Evolutionary conservation across 2,329 filamentous ascomycete genomes (phyloP).

Genomic region (Uncinocarpus reesii): DNA sequence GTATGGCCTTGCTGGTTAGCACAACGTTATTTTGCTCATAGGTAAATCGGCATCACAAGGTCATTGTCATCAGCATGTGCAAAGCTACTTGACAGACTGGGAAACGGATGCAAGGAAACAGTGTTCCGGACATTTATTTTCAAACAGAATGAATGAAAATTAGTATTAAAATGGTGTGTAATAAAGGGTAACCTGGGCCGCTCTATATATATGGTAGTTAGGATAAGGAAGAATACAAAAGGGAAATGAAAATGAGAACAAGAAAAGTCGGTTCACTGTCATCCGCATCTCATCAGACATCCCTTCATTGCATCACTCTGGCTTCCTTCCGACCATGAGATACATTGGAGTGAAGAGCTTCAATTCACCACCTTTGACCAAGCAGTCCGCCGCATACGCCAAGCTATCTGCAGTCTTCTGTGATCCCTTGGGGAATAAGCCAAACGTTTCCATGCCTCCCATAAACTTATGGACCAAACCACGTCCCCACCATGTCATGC

Average conservation of each 20-base stretch:
- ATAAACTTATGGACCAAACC: slow-evolving; percentile 64
- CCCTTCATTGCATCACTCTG: slow-evolving; percentile 33
- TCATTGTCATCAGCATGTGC: too few relatives aligned
- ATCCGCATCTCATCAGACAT: slow-evolving; percentile 1
- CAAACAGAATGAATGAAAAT: too few relatives aligned
- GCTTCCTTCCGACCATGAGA: slow-evolving; percentile 88
- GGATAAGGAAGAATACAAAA: too few relatives aligned
- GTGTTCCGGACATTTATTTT: too few relatives aligned
- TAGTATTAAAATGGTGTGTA: too few relatives aligned
- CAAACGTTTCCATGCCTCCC: slow-evolving; percentile 62
- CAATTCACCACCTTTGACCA: slow-evolving; percentile 76
- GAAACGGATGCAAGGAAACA: too few relatives aligned
- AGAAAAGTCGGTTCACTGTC: neutral
- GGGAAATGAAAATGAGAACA: neutral
- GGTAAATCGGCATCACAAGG: too few relatives aligned
- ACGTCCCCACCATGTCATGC: slow-evolving; percentile 81
- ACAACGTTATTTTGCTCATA: too few relatives aligned
- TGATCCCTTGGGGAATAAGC: slow-evolving; percentile 68
- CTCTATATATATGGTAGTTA: too few relatives aligned
- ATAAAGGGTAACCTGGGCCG: too few relatives aligned
- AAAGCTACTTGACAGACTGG: too few relatives aligned
- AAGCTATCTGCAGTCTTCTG: slow-evolving; percentile 92
- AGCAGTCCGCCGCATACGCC: slow-evolving; percentile 66
- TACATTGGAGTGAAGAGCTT: slow-evolving; percentile 99
- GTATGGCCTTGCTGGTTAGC: too few relatives aligned